These are phyloP conservation scores for Piper longum DNA, from an alignment of 164 flowering plant genomes.

Conservation along the genomic window DNA sequence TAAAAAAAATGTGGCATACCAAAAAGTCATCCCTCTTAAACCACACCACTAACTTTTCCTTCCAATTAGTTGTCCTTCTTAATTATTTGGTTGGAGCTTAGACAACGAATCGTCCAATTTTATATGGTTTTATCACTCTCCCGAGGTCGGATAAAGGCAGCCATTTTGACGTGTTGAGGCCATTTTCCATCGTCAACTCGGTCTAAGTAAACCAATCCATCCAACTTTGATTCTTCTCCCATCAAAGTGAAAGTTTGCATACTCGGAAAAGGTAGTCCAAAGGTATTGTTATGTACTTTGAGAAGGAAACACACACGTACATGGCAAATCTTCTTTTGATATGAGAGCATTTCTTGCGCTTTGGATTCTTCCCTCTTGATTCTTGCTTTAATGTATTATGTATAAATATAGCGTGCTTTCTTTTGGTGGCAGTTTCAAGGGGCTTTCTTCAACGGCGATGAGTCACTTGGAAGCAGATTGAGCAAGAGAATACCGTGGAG, in stretches of 20 bases:
- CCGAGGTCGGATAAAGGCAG: neutral
- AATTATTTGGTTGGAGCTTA: neutral
- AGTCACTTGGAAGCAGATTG: neutral
- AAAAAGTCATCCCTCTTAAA: neutral
- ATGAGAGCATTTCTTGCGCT: neutral
- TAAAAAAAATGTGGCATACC: neutral
- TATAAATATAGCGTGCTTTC: neutral
- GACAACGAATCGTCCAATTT: neutral
- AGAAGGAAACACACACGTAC: neutral
- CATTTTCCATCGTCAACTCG: neutral
- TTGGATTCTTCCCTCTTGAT: neutral
- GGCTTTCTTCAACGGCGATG: neutral
- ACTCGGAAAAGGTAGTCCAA: neutral
- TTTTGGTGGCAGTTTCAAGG: neutral
- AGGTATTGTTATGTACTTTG: neutral
- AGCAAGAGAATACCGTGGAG: neutral
- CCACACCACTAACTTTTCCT: neutral
- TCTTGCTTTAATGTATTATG: neutral
- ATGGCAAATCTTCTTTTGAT: neutral
- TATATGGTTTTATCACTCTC: neutral
- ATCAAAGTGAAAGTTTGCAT: neutral
- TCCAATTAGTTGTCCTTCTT: neutral
- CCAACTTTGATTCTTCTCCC: neutral
- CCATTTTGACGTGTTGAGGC: neutral
- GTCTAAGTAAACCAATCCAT: neutral